Percentiles rank a stretch among this genome's conserved stretches.
Conservation (phyloP, 352 stramenopile genomes). For the Phytopythium chamaehyphon region DNA sequence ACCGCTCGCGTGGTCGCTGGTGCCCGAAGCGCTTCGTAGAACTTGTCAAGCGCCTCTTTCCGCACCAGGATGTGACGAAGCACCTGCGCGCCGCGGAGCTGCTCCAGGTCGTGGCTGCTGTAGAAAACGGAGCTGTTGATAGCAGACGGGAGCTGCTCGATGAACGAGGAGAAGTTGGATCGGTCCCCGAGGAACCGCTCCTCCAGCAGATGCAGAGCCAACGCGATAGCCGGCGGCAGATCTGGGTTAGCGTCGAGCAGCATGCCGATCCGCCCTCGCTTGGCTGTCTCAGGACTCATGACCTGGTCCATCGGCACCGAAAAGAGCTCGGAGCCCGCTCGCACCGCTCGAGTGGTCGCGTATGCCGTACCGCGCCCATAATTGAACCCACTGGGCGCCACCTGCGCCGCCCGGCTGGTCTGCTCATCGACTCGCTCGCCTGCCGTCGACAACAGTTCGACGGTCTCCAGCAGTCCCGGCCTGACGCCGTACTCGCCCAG, state of each 20-base stretch:
- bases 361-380: constrained; percentile 41
- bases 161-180: constrained; percentile 38
- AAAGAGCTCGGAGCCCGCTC: constrained; percentile 18
- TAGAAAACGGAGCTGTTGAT: constrained; percentile 51
- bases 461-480: neutral
- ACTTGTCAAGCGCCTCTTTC: constrained; percentile 27
- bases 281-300: constrained; percentile 35
- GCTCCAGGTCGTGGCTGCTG: constrained; percentile 20
- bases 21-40: constrained; percentile 30
- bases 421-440: neutral
- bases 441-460: neutral
- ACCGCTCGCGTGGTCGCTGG: constrained; percentile 38
- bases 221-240: constrained; percentile 29
- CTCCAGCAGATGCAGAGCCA: constrained; percentile 44
- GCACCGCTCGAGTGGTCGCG: constrained; percentile 4
- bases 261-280: constrained; percentile 23
- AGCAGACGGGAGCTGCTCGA: constrained; percentile 20
- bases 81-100: constrained; percentile 36
- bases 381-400: constrained; percentile 29
- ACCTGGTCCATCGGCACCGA: constrained; percentile 24
- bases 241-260: constrained; percentile 42
- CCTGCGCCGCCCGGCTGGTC: no score
- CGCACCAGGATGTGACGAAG: constrained; percentile 22
- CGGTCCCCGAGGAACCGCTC: constrained; percentile 25
- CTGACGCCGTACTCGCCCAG: constrained; percentile 5